Evolutionary conservation across 805 yeast species (phyloP).

Genomic region (Cyberlindnera bimundalis): DNA sequence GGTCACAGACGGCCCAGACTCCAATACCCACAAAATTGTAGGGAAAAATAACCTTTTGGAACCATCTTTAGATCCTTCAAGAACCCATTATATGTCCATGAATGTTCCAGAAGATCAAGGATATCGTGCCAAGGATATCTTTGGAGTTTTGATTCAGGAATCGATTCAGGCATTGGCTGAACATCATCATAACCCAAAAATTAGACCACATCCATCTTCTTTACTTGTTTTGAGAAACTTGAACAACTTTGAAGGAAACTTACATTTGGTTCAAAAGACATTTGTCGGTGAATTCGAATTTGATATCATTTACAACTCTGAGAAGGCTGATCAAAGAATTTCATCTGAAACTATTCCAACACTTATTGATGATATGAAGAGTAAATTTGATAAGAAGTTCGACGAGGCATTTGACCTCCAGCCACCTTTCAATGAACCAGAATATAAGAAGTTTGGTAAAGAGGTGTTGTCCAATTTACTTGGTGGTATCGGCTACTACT

Average conservation of each 20-base stretch:
- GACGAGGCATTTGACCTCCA: conserved; percentile 44
- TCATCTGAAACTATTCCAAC: conserved; percentile 28
- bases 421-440: conserved; percentile 47
- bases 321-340: conserved; percentile 39
- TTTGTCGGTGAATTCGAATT: conserved; percentile 75
- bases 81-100: conserved; percentile 64
- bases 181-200: conserved; percentile 22
- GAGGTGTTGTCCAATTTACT: conserved; percentile 76
- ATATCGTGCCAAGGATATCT: conserved; percentile 81
- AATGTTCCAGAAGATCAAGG: conserved; percentile 65
- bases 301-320: conserved; percentile 58
- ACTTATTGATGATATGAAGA: conserved; percentile 19
- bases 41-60: conserved; percentile 30
- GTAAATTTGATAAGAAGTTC: conserved; percentile 51
- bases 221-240: conserved; percentile 55
- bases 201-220: conserved; percentile 37
- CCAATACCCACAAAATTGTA: conserved; percentile 41
- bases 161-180: conserved; percentile 47
- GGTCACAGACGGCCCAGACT: conserved; percentile 52
- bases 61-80: conserved; percentile 51
- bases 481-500: conserved; percentile 87
- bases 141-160: conserved; percentile 65
- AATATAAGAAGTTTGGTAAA: conserved; percentile 59
- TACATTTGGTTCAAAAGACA: conserved; percentile 75
- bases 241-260: conserved; percentile 62